phyloP scores from a whole-genome alignment of 768 basidiomycete genomes.

The Cystobasidiopsis lactophilus region DNA sequence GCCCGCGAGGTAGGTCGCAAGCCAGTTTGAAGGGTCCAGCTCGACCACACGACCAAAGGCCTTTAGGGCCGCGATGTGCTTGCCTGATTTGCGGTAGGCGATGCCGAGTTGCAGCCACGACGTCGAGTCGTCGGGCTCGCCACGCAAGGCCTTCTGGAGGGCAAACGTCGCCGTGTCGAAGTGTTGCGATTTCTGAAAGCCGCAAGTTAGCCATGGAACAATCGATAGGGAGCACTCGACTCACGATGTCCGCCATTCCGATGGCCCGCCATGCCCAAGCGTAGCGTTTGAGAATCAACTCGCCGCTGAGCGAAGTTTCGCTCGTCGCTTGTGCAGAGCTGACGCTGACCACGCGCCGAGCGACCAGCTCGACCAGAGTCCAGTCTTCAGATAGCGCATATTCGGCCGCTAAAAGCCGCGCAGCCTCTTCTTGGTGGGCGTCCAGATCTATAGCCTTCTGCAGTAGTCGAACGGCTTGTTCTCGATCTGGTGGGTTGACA shows the following conservation, averaged over 20 bases:
- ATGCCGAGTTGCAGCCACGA: conserved; percentile 86
- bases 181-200: conserved; percentile 11
- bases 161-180: conserved; percentile 17
- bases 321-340: conserved; percentile 28
- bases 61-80: conserved; percentile 72
- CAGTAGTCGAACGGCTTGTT: conserved; percentile 79
- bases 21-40: conserved; percentile 58
- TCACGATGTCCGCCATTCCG: conserved; percentile 71
- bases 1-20: conserved; percentile 58
- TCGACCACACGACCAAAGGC: conserved; percentile 53
- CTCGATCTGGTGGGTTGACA: conserved; percentile 49
- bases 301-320: conserved; percentile 29
- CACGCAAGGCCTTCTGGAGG: conserved; percentile 17
- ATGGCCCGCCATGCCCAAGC: conserved; percentile 97
- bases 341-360: conserved; percentile 70
- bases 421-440: conserved; percentile 64
- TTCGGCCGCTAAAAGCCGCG: conserved; percentile 55
- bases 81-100: conserved; percentile 68
- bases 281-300: conserved; percentile 37
- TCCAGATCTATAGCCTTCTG: conserved; percentile 97
- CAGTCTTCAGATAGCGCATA: conserved; percentile 87
- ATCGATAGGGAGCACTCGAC: conserved; percentile 19
- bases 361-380: conserved; percentile 88
- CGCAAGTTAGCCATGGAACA: neutral
- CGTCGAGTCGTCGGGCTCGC: conserved; percentile 39